Conservation (phyloP, 73 alveolate species). For the Stentor roeselii region DNA sequence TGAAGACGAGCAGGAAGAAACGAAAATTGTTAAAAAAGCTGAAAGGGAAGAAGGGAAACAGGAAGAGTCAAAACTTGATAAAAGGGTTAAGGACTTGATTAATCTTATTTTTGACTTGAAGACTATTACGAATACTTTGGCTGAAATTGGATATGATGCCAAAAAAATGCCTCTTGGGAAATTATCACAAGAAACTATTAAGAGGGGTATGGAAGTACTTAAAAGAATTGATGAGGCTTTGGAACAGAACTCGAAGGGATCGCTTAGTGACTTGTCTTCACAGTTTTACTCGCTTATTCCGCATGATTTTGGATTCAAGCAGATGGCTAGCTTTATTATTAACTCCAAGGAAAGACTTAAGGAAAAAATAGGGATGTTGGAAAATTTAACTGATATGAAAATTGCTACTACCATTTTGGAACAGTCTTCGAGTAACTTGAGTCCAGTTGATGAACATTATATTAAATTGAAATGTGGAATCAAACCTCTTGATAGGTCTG, state of each 20-base stretch:
- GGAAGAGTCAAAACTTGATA: slow-evolving; percentile 6
- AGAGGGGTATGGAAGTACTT: slow-evolving; percentile 57
- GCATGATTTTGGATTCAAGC: slow-evolving; percentile 86
- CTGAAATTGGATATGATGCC: slow-evolving; percentile 79
- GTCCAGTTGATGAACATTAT: slow-evolving; percentile 58
- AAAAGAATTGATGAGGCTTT: slow-evolving; percentile 64
- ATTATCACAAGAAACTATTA: slow-evolving; percentile 55
- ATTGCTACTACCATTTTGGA: slow-evolving; percentile 65
- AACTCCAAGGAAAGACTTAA: slow-evolving; percentile 69
- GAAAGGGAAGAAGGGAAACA: slow-evolving; percentile 22
- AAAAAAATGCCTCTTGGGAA: slow-evolving; percentile 81
- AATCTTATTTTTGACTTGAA: slow-evolving; percentile 60
- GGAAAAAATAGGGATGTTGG: slow-evolving; percentile 80
- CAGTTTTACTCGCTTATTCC: slow-evolving; percentile 91
- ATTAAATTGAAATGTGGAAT: slow-evolving; percentile 59
- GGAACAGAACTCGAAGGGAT: slow-evolving; percentile 32
- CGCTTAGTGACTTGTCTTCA: slow-evolving; percentile 49
- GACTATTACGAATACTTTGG: slow-evolving; percentile 43
- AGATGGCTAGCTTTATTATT: slow-evolving; percentile 74
- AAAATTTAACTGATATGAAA: slow-evolving; percentile 63
- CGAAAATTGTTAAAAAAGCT: neutral
- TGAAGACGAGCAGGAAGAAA: slow-evolving; percentile 30
- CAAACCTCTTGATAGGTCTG: slow-evolving; percentile 43
- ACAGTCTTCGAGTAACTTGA: slow-evolving; percentile 34
- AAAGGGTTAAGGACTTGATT: slow-evolving; percentile 25